Conservation (phyloP, 441 rosid genomes). For the Erodium chrysanthum region DNA sequence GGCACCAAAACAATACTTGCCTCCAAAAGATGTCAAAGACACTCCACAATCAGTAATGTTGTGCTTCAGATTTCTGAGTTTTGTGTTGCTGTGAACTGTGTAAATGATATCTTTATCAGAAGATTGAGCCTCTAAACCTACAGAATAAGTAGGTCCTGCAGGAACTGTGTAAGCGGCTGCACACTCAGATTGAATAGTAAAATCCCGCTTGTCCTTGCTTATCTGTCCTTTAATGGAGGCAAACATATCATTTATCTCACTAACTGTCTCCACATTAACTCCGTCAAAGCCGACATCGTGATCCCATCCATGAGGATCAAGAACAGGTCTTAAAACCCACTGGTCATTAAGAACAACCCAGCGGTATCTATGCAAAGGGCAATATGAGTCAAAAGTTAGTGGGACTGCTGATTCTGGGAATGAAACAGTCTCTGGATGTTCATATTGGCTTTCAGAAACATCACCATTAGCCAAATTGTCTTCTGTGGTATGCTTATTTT, state of each 20-base stretch:
- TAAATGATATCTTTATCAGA: constrained; percentile 63
- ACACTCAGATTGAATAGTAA: constrained; percentile 67
- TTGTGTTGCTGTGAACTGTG: constrained; percentile 48
- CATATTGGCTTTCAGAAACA: constrained; percentile 25
- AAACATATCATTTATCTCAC: constrained; percentile 39
- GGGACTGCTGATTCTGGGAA: constrained; percentile 75
- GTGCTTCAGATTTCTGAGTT: constrained; percentile 47
- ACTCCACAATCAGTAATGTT: constrained; percentile 53
- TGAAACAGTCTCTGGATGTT: constrained; percentile 42
- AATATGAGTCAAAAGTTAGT: constrained; percentile 67
- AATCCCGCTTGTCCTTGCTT: constrained; percentile 68
- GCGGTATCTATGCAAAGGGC: constrained; percentile 54
- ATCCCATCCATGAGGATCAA: constrained; percentile 94
- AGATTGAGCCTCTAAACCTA: constrained; percentile 68
- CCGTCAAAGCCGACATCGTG: constrained; percentile 90
- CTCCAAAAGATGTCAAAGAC: constrained; percentile 48
- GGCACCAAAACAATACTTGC: constrained; percentile 54
- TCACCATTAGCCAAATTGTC: constrained; percentile 25
- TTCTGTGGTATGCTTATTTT: constrained; percentile 32
- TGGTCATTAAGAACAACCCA: constrained; percentile 46
- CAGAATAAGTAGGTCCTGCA: constrained; percentile 39
- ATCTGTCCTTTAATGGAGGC: constrained; percentile 63
- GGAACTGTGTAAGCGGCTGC: constrained; percentile 45
- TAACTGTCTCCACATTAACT: constrained; percentile 60
- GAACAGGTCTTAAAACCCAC: constrained; percentile 72